These are phyloP conservation scores for Plantago coronopus DNA, from an alignment of 305 asterid genomes.

Conservation along the genomic window DNA sequence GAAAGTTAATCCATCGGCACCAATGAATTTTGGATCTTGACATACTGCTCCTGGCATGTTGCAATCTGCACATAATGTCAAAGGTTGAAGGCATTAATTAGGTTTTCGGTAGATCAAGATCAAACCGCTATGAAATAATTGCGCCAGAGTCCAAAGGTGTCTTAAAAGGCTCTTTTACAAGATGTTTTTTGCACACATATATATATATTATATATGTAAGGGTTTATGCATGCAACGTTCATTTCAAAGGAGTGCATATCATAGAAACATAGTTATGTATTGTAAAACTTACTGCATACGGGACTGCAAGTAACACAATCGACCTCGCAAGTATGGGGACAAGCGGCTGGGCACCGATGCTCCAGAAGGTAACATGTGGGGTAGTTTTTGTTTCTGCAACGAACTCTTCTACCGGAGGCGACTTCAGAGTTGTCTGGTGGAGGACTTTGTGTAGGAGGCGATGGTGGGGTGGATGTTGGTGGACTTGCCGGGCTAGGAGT, in stretches of 20 bases:
- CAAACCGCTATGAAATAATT: no score
- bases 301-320: conserved; percentile 82
- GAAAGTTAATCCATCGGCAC: conserved; percentile 78
- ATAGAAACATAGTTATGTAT: conserved; percentile 3
- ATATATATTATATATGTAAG: neutral
- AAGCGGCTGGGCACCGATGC: conserved; percentile 54
- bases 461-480: neutral
- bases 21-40: conserved; percentile 76
- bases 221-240: no score
- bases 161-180: neutral
- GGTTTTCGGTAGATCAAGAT: no score
- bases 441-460: conserved; percentile 22
- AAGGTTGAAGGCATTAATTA: no score
- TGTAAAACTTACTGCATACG: conserved; percentile 53
- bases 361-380: conserved; percentile 43
- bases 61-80: conserved; percentile 41
- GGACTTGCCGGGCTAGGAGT: conserved; percentile 1
- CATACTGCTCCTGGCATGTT: conserved; percentile 78
- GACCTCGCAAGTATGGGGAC: conserved; percentile 57
- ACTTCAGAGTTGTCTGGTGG: conserved; percentile 44
- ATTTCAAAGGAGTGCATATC: neutral
- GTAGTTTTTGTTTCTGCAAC: conserved; percentile 47
- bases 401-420: conserved; percentile 46
- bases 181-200: neutral
- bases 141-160: neutral